Conservation (phyloP, 2,329 filamentous ascomycete genomes). For the Stagonosporopsis vannaccii region DNA sequence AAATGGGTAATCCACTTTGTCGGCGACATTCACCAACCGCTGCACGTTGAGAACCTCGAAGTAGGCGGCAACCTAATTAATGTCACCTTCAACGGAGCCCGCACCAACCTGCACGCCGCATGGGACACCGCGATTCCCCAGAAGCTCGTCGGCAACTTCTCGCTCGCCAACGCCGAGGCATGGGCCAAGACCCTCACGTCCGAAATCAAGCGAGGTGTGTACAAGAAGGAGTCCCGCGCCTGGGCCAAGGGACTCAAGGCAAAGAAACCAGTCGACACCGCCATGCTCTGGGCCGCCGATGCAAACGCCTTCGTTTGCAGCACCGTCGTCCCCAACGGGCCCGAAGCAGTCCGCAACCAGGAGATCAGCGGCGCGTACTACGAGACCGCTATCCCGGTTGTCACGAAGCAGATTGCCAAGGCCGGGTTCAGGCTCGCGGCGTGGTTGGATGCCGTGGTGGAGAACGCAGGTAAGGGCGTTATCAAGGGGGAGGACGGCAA, state of each 20-base stretch:
- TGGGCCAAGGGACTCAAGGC: constrained; percentile 52
- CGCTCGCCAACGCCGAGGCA: constrained; percentile 45
- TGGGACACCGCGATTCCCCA: constrained; percentile 57
- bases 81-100: constrained; percentile 52
- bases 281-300: constrained; percentile 54
- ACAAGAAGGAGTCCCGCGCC: constrained; percentile 34
- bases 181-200: constrained; percentile 50
- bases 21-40: constrained; percentile 77
- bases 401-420: constrained; percentile 55
- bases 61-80: constrained; percentile 55
- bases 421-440: constrained; percentile 44
- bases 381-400: constrained; percentile 47
- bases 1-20: constrained; percentile 64
- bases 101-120: constrained; percentile 54
- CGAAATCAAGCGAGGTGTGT: constrained; percentile 51
- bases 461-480: constrained; percentile 23
- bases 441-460: constrained; percentile 41
- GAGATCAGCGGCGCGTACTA: constrained; percentile 51
- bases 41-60: constrained; percentile 62
- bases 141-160: constrained; percentile 51
- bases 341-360: constrained; percentile 43
- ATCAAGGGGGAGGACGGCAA: constrained; percentile 16
- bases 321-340: constrained; percentile 51
- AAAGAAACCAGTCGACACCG: constrained; percentile 44
- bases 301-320: constrained; percentile 54